Evolutionary conservation across 106 monocot genomes (phyloP).

Genomic region (Cymbidium sinense): DNA sequence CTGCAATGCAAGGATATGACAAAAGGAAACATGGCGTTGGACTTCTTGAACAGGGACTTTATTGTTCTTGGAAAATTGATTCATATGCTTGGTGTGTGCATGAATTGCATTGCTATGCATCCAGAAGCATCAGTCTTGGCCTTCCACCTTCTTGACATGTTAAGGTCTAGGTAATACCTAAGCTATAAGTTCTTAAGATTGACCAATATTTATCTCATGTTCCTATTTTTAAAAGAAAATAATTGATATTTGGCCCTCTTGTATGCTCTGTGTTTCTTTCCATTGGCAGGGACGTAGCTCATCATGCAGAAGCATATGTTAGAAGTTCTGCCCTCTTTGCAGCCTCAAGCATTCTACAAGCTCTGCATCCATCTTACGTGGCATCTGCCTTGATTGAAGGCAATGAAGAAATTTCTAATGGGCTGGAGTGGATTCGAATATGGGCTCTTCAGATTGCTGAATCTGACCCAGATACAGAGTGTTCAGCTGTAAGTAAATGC

Average conservation of each 20-base stretch:
- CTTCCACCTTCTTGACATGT: constrained; percentile 78
- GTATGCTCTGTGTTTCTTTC: background rate
- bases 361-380: constrained; percentile 85
- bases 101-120: constrained; percentile 82
- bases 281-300: constrained; percentile 53
- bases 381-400: constrained; percentile 91
- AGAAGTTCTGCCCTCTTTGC: constrained; percentile 90
- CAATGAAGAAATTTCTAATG: constrained; percentile 57
- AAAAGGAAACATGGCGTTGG: constrained; percentile 75
- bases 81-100: constrained; percentile 96
- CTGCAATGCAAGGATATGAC: constrained; percentile 91
- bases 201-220: background rate
- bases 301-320: constrained; percentile 96
- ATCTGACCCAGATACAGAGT: constrained; percentile 83
- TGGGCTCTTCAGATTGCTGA: constrained; percentile 77
- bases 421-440: constrained; percentile 88
- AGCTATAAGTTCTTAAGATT: background rate
- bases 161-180: constrained; percentile 63
- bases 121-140: constrained; percentile 86
- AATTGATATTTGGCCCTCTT: background rate
- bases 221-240: background rate
- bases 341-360: constrained; percentile 59
- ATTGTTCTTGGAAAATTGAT: constrained; percentile 91
- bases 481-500: constrained; percentile 57
- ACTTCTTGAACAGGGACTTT: constrained; percentile 88